These are phyloP conservation scores for Cutaneotrichosporon mucoides DNA, from an alignment of 1,284 basidiomycete species.

Conservation along the genomic window DNA sequence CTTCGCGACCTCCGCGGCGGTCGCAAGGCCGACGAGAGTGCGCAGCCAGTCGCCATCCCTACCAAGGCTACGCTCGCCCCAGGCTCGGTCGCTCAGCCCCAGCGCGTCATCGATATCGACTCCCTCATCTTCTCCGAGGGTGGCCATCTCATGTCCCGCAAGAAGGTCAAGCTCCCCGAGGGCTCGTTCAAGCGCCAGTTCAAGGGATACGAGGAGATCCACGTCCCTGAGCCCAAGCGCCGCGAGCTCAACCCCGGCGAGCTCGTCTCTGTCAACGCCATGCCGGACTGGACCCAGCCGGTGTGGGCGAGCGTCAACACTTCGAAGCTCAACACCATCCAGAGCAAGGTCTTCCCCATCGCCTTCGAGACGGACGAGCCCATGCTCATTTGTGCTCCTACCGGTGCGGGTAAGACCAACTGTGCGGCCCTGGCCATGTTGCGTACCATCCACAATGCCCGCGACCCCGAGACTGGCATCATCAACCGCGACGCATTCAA, in stretches of 20 bases:
- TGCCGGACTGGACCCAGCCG: constrained; percentile 83
- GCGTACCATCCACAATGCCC: constrained; percentile 78
- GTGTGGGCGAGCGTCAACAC: constrained; percentile 64
- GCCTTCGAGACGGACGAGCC: constrained; percentile 95
- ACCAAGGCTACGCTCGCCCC: constrained; percentile 85
- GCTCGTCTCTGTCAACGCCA: constrained; percentile 68
- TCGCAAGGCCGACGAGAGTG: constrained; percentile 54
- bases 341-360: constrained; percentile 85
- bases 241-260: constrained; percentile 60
- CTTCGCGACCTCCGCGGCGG: constrained; percentile 79
- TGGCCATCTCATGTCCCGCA: constrained; percentile 95
- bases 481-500: constrained; percentile 92
- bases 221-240: constrained; percentile 89
- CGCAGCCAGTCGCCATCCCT: constrained; percentile 58
- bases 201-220: constrained; percentile 98
- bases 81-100: constrained; percentile 81
- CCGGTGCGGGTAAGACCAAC: constrained; percentile 99
- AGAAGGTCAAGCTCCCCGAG: constrained; percentile 95
- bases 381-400: constrained; percentile 92
- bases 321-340: constrained; percentile 74
- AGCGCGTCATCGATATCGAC: constrained; percentile 82
- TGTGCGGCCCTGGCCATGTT: constrained; percentile 94
- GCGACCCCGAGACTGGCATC: constrained; percentile 73
- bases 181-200: constrained; percentile 95
- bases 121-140: constrained; percentile 94